Conservation (phyloP, 108 stramenopile genomes). For the Cyclotella choctawhatcheeana region DNA sequence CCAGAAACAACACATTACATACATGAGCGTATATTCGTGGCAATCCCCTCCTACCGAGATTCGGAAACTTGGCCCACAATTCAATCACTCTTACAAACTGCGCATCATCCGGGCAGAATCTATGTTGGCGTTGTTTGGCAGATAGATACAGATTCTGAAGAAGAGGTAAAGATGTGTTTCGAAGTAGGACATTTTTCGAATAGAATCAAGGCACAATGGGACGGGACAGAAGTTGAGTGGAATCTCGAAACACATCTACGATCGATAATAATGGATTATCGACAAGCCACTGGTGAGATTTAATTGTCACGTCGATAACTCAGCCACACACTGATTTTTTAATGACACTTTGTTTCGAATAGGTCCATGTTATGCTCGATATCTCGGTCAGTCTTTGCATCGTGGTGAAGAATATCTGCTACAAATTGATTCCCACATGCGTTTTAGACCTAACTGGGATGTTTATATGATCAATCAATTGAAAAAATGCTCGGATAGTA, state of each 20-base stretch:
- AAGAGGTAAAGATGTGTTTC: conserved; percentile 23
- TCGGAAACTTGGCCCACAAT: conserved; percentile 78
- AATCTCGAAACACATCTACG: conserved; percentile 45
- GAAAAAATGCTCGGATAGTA: conserved; percentile 10
- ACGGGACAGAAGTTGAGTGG: not conserved
- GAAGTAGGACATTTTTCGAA: not conserved
- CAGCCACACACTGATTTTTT: not conserved
- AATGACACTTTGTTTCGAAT: conserved; percentile 9
- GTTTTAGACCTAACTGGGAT: conserved; percentile 80
- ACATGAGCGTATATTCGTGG: conserved; percentile 77
- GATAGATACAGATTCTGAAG: conserved; percentile 41
- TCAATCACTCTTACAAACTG: conserved; percentile 61
- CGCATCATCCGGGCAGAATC: conserved; percentile 66
- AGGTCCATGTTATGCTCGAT: conserved; percentile 90
- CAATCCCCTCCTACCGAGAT: conserved; percentile 87
- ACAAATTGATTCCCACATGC: conserved; percentile 95
- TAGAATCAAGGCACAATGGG: not conserved
- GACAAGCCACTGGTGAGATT: conserved; percentile 50
- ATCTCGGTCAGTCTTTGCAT: conserved; percentile 71
- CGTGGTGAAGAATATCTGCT: conserved; percentile 87
- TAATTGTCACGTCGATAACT: not conserved
- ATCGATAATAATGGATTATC: conserved; percentile 48
- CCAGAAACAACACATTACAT: not conserved
- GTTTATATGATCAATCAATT: conserved; percentile 58
- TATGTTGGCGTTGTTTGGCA: conserved; percentile 79